phyloP scores from a whole-genome alignment of 352 stramenopile genomes.

The Blastocystis sp. region DNA sequence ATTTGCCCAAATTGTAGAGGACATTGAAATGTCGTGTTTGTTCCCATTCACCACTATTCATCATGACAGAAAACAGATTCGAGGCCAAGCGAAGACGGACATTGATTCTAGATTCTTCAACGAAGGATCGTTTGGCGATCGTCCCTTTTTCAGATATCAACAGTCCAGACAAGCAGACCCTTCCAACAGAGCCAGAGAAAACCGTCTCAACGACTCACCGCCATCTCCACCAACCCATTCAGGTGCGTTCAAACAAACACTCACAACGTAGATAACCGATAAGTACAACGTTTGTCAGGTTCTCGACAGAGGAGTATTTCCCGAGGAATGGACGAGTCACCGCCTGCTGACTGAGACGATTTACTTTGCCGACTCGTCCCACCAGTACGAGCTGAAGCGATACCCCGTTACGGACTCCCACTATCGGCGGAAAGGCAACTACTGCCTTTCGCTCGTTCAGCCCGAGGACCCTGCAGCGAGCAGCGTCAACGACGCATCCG shows the following conservation, averaged over 20 bases:
- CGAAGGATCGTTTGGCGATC: background rate
- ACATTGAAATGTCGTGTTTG: conserved; percentile 7
- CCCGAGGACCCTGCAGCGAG: no score
- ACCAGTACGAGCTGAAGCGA: conserved; percentile 30
- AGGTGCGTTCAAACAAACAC: background rate
- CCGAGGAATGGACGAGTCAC: conserved; percentile 30
- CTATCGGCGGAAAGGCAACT: background rate
- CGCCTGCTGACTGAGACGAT: conserved; percentile 1
- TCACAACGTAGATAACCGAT: background rate
- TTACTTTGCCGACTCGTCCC: conserved; percentile 7
- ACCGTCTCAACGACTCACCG: background rate
- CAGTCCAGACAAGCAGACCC: background rate
- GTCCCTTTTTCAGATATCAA: background rate
- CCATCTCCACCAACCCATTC: conserved; percentile 12
- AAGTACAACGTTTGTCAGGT: conserved; percentile 46
- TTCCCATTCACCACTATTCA: background rate
- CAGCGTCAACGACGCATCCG: no score
- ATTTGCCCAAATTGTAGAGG: background rate
- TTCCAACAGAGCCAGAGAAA: background rate
- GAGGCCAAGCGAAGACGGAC: background rate
- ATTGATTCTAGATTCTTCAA: background rate
- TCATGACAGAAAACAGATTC: background rate
- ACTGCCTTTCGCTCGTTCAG: conserved; percentile 11
- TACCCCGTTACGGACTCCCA: background rate
- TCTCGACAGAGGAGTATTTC: conserved; percentile 30